phyloP scores from a whole-genome alignment of 2,329 filamentous ascomycete genomes.

The Albifimbria verrucaria region DNA sequence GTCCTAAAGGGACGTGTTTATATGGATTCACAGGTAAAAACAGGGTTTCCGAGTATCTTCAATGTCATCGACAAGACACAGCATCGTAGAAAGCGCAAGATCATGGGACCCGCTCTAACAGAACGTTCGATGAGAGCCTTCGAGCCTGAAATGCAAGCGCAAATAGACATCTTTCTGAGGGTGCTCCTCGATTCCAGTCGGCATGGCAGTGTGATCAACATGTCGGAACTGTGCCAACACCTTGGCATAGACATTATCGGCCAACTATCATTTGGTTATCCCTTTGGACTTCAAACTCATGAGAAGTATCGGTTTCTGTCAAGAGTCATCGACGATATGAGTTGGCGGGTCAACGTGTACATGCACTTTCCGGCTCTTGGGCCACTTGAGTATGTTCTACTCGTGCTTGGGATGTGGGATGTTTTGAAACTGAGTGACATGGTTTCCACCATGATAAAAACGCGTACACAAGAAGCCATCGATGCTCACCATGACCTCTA shows the following conservation, averaged over 20 bases:
- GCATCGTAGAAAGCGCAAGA: conserved; percentile 4
- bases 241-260: conserved; percentile 4
- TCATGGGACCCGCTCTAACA: background rate
- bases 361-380: conserved; percentile 2
- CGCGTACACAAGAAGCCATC: background rate
- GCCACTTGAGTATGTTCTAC: background rate
- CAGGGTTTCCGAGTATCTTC: background rate
- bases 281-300: conserved; percentile 2
- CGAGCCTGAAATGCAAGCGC: conserved; percentile 1
- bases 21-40: background rate
- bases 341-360: conserved; percentile 1
- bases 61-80: conserved; percentile 1
- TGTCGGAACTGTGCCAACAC: background rate
- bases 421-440: background rate
- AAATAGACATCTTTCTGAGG: conserved; percentile 3
- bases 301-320: conserved; percentile 1
- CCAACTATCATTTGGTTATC: conserved; percentile 2
- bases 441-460: background rate
- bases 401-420: background rate
- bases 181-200: background rate
- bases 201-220: background rate
- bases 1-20: background rate
- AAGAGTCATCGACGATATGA: background rate
- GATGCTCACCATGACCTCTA: conserved; percentile 7
- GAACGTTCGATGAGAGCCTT: conserved; percentile 5